Base-by-base conservation (phyloP, 2,329 filamentous ascomycete genomes). In the Hyphodiscus sp. region DNA sequence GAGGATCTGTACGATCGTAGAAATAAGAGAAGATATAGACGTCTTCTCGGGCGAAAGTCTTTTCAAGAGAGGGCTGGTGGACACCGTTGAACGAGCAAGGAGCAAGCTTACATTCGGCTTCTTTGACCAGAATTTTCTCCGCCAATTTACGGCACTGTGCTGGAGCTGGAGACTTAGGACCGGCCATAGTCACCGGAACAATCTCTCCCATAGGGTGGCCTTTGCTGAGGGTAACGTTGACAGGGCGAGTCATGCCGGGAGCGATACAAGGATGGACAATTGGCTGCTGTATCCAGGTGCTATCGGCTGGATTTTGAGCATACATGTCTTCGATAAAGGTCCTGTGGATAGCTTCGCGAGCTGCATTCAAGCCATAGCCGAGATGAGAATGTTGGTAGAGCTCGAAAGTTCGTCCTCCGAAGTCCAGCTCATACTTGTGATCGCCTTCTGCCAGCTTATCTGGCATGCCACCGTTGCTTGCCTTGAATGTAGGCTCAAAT, bases 11-110 rank as follows among this genome's bases (percentile, higher is more conserved):
- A 65, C 95, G 91, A 76, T 99, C 94, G 74, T 87, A 96, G 74
- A 99, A 99, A 80, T 95, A 99, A 29, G 89, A 95, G 73, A 99
- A 92, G 63, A 97, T 90, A 74, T 92, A 99, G 41, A 97, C 83
- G 65, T 96, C 91, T 72, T 97, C 92, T 58, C 80, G 81, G 23
- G 89, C 76, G 66, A 99, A 99, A 0, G 94, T 99, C 78, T 96
- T 95, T 63, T 83, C 85, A 47, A 99, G 79, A 20, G 87, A 86
- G 10, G 94, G 94, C 72, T 99, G 94, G 74, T 99, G 89, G 29
- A 99, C 84, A 60, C 94, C 94, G 70, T 96, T 95, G 83, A 99
- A 99, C 1, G 94, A 96, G 76, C 94, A 99, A n/a, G 94, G 94
- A 0, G 88, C 81, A 47, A 97, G 74, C 58, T 79, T 78, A 76